Evolutionary conservation across 768 basidiomycete genomes (phyloP), one percentile per base, ranked within the genome.

Genomic region (Wakefieldia striispora): DNA sequence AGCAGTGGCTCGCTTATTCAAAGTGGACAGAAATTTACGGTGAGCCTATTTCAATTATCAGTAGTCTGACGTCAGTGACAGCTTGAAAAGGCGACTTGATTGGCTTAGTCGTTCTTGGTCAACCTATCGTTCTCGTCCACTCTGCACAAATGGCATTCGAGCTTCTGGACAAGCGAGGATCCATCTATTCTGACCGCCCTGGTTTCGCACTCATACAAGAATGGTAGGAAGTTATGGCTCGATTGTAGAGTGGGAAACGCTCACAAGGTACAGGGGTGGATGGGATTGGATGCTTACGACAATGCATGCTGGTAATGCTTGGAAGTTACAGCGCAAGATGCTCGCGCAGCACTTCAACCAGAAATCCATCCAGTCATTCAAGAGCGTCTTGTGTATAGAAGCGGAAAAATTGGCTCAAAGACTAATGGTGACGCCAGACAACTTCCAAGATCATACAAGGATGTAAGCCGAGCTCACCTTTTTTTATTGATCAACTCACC

Each of bases 281-380:
- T 49, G 47, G 47, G 47, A 49, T 16, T 49, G 47, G 47, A 49
- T 49, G 47, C 27, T 37, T 35, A 49, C 47, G 34, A 43, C 47
- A 9, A 23, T 43, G 47, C 47, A 27, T 20, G 9, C 35, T 17
- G 17, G 20, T 3, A 41, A 36, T 19, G 34, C 40, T 21, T 49
- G 47, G 47, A 49, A 49, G 16, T 21, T 27, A 10, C 47, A 49
- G 6, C 47, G 47, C 41, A 49, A 49, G 41, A 43, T 49, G 26
- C 37, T 49, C 10, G 16, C 26, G n/a, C 41, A 37, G 24, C 35
- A 49, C 3, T 21, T 49, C 4, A 49, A 49, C 12, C 16, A 23
- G 26, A 43, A 37, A 43, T 43, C 40, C 7, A 0, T 49, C n/a
- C 26, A 26, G 9, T 19, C 26, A 11, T 49, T 49, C 20, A 42